Conservation (phyloP, 2,329 filamentous ascomycete species). For the Didymella glomerata region DNA sequence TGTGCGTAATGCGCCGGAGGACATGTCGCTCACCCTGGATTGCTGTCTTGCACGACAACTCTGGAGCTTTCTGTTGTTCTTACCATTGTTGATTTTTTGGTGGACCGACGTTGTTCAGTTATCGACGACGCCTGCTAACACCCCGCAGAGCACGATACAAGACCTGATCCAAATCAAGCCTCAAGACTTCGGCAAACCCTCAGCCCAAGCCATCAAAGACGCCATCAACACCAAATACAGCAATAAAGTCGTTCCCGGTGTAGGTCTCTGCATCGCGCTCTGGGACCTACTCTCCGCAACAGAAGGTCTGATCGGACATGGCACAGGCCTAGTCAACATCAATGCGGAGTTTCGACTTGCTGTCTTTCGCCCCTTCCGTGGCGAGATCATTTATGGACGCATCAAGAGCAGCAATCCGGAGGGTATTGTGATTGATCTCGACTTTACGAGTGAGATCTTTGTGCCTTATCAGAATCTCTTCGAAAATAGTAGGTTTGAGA, state of each 20-base stretch:
- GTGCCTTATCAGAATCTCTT: conserved; percentile 63
- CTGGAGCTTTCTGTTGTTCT: background rate
- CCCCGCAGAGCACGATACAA: conserved; percentile 82
- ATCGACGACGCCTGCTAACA: conserved; percentile 1
- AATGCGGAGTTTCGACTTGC: conserved; percentile 96
- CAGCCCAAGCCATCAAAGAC: conserved; percentile 87
- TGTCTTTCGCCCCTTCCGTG: conserved; percentile 95
- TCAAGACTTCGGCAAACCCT: conserved; percentile 84
- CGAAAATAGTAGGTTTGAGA: conserved; percentile 69
- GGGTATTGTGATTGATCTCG: conserved; percentile 80
- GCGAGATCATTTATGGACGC: conserved; percentile 85
- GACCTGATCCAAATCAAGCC: conserved; percentile 94
- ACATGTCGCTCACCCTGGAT: background rate
- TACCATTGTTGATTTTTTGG: background rate
- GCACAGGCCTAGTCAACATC: conserved; percentile 89
- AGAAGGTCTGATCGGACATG: conserved; percentile 92
- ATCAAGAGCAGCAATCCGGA: conserved; percentile 76
- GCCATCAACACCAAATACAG: conserved; percentile 97
- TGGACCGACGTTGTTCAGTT: background rate
- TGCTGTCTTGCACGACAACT: background rate
- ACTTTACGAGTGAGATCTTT: conserved; percentile 94
- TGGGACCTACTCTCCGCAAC: conserved; percentile 90
- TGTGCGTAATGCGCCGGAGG: background rate
- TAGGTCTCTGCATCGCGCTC: conserved; percentile 91
- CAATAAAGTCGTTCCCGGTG: conserved; percentile 95